Percentiles rank a stretch among this genome's conserved stretches.
phyloP scores from a whole-genome alignment of 768 basidiomycete species.

The Mycena leptocephala region DNA sequence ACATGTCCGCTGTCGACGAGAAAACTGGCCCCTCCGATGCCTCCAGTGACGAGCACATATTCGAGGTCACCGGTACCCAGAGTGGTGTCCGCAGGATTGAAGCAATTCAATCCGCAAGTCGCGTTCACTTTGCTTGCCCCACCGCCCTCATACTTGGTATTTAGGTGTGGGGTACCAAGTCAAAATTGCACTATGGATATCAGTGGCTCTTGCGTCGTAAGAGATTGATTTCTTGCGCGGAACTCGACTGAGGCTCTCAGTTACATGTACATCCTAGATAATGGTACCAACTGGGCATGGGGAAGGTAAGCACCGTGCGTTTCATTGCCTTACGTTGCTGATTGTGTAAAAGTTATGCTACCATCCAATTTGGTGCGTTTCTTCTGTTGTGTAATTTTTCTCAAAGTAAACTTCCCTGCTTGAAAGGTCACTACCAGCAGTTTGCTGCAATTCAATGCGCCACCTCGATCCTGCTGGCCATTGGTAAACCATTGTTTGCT shows the following conservation, averaged over 20 bases:
- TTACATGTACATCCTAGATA: conserved; percentile 31
- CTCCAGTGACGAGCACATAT: conserved; percentile 25
- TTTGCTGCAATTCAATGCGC: conserved; percentile 39
- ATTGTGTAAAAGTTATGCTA: conserved; percentile 23
- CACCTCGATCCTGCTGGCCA: conserved; percentile 36
- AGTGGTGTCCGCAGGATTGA: conserved; percentile 34
- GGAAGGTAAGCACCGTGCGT: conserved; percentile 28
- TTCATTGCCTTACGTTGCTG: not conserved
- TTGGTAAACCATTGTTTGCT: conserved; percentile 37
- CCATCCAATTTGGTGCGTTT: conserved; percentile 33
- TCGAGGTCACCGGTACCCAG: conserved; percentile 31
- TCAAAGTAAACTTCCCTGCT: not conserved
- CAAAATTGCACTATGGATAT: conserved; percentile 37
- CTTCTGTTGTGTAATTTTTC: not conserved
- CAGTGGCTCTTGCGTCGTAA: conserved; percentile 36
- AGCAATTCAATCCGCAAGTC: conserved; percentile 31
- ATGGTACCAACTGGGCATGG: conserved; percentile 39
- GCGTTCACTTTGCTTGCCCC: not conserved
- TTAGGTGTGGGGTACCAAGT: conserved; percentile 37
- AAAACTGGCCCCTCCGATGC: conserved; percentile 13
- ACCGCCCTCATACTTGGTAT: not conserved
- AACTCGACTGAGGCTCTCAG: not conserved
- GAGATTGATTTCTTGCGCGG: not conserved
- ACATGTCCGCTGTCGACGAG: conserved; percentile 27
- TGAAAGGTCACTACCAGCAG: conserved; percentile 33